Conservation (phyloP, 1,284 basidiomycete genomes). For the Cryptococcus sp. region DNA sequence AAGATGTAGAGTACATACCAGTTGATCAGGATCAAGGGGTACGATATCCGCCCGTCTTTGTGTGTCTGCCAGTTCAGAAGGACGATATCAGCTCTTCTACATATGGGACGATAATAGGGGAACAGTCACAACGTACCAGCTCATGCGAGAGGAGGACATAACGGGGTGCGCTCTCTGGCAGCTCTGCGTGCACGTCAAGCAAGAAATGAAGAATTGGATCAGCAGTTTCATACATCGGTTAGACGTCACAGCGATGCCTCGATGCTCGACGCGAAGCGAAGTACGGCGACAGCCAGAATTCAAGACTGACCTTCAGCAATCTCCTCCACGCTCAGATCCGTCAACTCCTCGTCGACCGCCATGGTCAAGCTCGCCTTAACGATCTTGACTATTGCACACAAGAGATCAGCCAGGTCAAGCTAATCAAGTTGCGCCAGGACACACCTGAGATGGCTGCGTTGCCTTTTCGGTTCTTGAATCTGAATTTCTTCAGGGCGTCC, state of each 20-base stretch:
- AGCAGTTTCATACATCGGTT: background rate
- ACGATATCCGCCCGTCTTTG: slow-evolving; percentile 79
- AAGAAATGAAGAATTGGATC: too few relatives aligned
- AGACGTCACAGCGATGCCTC: background rate
- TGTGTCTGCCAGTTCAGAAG: slow-evolving; percentile 57
- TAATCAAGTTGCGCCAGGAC: too few relatives aligned
- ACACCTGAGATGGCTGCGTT: slow-evolving; percentile 69
- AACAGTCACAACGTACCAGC: slow-evolving; percentile 53
- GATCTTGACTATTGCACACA: slow-evolving; percentile 66
- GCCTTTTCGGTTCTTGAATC: slow-evolving; percentile 68
- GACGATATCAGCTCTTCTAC: background rate
- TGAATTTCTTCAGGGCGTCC: slow-evolving; percentile 75
- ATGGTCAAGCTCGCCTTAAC: slow-evolving; percentile 75
- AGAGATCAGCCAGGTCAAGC: too few relatives aligned
- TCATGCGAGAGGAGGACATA: slow-evolving; percentile 85
- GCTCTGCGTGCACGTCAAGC: slow-evolving; percentile 60
- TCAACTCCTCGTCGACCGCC: slow-evolving; percentile 78
- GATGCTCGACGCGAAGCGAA: background rate
- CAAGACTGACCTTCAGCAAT: slow-evolving; percentile 70
- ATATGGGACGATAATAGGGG: background rate
- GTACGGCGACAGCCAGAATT: too few relatives aligned
- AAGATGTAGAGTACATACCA: slow-evolving; percentile 58
- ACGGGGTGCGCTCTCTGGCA: slow-evolving; percentile 85
- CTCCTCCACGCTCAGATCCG: slow-evolving; percentile 73
- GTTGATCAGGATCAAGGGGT: slow-evolving; percentile 80